Percentiles rank a stretch among this genome's conserved stretches.
phyloP scores from a whole-genome alignment of 1,284 basidiomycete genomes.

The Marasmius fiardii region DNA sequence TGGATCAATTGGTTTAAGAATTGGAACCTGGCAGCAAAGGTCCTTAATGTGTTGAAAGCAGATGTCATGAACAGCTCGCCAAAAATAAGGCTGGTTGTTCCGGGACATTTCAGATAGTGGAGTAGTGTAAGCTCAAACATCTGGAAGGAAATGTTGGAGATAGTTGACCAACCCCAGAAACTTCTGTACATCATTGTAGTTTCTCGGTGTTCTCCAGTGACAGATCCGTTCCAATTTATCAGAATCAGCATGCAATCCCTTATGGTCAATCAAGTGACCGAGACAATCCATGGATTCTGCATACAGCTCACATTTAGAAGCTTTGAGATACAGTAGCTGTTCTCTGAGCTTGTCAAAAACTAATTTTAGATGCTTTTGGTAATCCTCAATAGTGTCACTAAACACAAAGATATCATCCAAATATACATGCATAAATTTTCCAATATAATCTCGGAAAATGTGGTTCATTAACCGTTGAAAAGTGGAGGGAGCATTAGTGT shows the following conservation, averaged over 20 bases:
- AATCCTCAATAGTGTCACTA: no score
- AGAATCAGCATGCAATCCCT: constrained; percentile 20
- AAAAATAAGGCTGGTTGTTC: constrained; percentile 12
- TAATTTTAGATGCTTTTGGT: no score
- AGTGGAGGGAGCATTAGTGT: no score
- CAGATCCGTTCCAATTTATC: constrained; percentile 19
- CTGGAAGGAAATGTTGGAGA: constrained; percentile 33
- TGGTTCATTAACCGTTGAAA: no score
- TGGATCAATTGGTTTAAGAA: constrained; percentile 8
- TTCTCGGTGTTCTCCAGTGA: constrained; percentile 28
- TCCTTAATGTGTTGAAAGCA: constrained; percentile 12
- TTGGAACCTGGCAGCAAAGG: constrained; percentile 7
- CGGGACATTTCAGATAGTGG: constrained; percentile 15
- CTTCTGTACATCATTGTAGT: constrained; percentile 31
- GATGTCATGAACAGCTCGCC: constrained; percentile 11
- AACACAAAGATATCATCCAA: no score
- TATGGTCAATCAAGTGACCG: constrained; percentile 16
- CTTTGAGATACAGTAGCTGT: no score
- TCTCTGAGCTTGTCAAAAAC: no score
- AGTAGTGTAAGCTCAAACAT: constrained; percentile 27
- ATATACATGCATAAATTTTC: no score
- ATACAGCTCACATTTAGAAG: no score
- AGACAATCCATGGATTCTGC: no score
- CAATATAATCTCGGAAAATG: no score
- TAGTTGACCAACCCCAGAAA: constrained; percentile 40